phyloP scores from a whole-genome alignment of 257 asterid genomes.

The Fraxinus cuspidata region DNA sequence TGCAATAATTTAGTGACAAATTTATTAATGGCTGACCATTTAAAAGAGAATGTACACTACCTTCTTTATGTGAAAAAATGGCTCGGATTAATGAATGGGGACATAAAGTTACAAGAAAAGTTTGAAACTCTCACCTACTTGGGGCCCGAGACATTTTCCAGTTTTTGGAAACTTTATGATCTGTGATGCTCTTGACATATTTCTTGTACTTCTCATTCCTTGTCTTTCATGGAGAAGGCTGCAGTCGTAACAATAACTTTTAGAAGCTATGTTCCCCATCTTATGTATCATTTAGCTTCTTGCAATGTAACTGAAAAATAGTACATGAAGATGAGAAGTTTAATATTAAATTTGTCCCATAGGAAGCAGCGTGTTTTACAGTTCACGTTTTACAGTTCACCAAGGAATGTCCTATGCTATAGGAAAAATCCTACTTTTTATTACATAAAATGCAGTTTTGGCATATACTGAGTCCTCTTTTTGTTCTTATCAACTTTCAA shows the following conservation, averaged over 20 bases:
- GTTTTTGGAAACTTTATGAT: background rate
- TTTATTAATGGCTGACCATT: background rate
- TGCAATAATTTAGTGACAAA: background rate
- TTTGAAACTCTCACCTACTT: background rate
- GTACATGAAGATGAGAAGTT: background rate
- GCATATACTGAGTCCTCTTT: background rate
- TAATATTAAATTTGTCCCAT: background rate
- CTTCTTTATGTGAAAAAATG: background rate
- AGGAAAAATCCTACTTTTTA: background rate
- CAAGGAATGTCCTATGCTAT: background rate
- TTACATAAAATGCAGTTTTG: background rate
- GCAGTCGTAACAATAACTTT: background rate
- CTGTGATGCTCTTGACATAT: background rate
- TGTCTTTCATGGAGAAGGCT: background rate
- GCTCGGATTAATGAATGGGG: background rate
- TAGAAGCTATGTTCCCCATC: background rate
- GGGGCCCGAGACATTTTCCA: background rate
- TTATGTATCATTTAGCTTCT: background rate
- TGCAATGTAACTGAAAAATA: background rate
- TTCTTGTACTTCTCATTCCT: background rate
- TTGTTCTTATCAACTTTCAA: background rate
- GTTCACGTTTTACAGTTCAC: background rate
- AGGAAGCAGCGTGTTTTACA: background rate
- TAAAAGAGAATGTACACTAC: background rate
- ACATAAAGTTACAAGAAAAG: background rate